A percentile compares a stretch with the other conserved stretches of the same genome.
Evolutionary conservation across 2,329 filamentous ascomycete genomes (phyloP).

Genomic region (Calcarisporium arbuscula): DNA sequence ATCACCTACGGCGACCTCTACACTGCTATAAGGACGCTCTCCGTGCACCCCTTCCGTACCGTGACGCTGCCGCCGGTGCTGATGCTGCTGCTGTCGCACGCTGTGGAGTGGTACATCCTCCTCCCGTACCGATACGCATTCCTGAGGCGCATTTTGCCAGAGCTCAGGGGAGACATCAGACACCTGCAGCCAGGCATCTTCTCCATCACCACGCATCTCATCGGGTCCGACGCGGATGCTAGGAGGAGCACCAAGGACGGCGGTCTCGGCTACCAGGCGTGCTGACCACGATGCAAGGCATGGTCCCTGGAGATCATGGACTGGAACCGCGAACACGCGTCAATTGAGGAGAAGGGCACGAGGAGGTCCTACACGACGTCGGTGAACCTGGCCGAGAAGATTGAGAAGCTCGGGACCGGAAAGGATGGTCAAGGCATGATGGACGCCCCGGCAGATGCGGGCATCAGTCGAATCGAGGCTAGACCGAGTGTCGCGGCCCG

Average conservation of each 20-base stretch:
- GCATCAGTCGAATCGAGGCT: too few relatives aligned
- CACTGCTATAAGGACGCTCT: slow-evolving; percentile 21
- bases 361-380: too few relatives aligned
- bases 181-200: slow-evolving; percentile 35
- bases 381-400: too few relatives aligned
- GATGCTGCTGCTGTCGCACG: slow-evolving; percentile 30
- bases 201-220: slow-evolving; percentile 25
- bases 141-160: slow-evolving; percentile 19
- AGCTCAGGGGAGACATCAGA: slow-evolving; percentile 27
- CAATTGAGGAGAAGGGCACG: too few relatives aligned
- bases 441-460: too few relatives aligned
- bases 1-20: slow-evolving; percentile 34
- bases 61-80: slow-evolving; percentile 25
- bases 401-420: too few relatives aligned
- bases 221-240: slow-evolving; percentile 31
- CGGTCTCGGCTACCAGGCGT: slow-evolving; percentile 33
- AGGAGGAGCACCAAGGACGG: slow-evolving; percentile 29
- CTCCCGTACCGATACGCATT: slow-evolving; percentile 10
- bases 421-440: too few relatives aligned
- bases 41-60: slow-evolving; percentile 24
- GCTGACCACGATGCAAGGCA: slow-evolving; percentile 33
- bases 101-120: slow-evolving; percentile 14
- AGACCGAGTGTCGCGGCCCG: too few relatives aligned
- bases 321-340: slow-evolving; percentile 33
- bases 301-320: slow-evolving; percentile 31